phyloP scores from a whole-genome alignment of 2,329 filamentous ascomycete species.

The Bisporella sp. region DNA sequence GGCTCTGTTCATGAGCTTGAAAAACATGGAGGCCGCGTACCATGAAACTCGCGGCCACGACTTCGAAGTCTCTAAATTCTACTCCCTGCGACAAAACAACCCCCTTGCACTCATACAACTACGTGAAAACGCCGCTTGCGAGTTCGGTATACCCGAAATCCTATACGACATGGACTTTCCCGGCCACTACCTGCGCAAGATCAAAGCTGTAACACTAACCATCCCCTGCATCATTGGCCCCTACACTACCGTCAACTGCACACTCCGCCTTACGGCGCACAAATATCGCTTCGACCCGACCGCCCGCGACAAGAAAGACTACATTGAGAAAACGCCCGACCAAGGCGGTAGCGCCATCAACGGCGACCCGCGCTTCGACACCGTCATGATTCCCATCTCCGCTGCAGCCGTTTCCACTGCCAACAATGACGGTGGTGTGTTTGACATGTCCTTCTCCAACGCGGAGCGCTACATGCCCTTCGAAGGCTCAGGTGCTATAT shows the following conservation, averaged over 20 bases:
- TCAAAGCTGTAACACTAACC: slow-evolving; percentile 27
- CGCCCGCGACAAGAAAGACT: neutral
- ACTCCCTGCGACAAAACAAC: slow-evolving; percentile 26
- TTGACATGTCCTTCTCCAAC: slow-evolving; percentile 27
- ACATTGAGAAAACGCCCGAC: neutral
- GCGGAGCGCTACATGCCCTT: slow-evolving; percentile 31
- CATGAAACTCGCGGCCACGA: slow-evolving; percentile 15
- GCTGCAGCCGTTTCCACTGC: slow-evolving; percentile 22
- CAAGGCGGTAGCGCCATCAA: too few species aligned
- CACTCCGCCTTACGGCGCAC: slow-evolving; percentile 14
- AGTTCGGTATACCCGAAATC: too few species aligned
- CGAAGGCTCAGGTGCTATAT: slow-evolving; percentile 31
- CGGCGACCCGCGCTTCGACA: slow-evolving; percentile 16
- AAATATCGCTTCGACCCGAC: slow-evolving; percentile 4
- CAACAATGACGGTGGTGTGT: slow-evolving; percentile 28
- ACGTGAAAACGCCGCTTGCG: too few species aligned
- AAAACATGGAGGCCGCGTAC: slow-evolving; percentile 21
- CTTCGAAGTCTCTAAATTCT: slow-evolving; percentile 25
- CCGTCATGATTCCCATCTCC: slow-evolving; percentile 17
- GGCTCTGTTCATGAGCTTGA: slow-evolving; percentile 20
- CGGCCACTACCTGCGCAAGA: slow-evolving; percentile 29
- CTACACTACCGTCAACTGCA: slow-evolving; percentile 23
- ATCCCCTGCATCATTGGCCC: slow-evolving; percentile 28
- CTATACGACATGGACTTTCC: too few species aligned
- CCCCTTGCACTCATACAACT: slow-evolving; percentile 24